These are phyloP conservation scores for Sporormia fimetaria DNA, from an alignment of 495 filamentous ascomycete species.

Conservation along the genomic window DNA sequence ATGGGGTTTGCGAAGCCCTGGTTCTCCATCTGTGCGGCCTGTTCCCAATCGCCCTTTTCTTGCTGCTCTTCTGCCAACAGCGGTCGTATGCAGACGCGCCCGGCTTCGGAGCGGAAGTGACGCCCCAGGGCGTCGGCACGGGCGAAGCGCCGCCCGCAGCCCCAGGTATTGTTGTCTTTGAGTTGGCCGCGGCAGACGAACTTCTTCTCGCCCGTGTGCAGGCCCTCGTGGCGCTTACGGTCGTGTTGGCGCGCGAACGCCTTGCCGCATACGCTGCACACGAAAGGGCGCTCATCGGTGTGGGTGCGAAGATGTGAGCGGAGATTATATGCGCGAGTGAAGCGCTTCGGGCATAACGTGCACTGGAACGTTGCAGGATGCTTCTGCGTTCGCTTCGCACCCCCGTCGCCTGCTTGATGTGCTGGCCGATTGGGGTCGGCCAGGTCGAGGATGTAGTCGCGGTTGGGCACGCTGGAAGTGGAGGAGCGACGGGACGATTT, in stretches of 20 bases:
- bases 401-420: slow-evolving; percentile 37
- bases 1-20: slow-evolving; percentile 16
- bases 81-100: slow-evolving; percentile 90
- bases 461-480: slow-evolving; percentile 68
- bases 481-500: slow-evolving; percentile 60
- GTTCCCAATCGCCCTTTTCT: slow-evolving; percentile 38
- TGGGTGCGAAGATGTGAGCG: slow-evolving; percentile 37
- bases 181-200: slow-evolving; percentile 91
- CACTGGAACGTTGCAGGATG: slow-evolving; percentile 54
- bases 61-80: slow-evolving; percentile 70
- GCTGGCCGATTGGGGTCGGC: slow-evolving; percentile 77
- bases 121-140: slow-evolving; percentile 89
- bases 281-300: slow-evolving; percentile 37
- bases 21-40: slow-evolving; percentile 1
- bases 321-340: slow-evolving; percentile 42
- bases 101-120: slow-evolving; percentile 95
- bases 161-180: slow-evolving; percentile 73
- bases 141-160: slow-evolving; percentile 85
- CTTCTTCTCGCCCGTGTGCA: slow-evolving; percentile 47
- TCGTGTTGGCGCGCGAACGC: slow-evolving; percentile 45
- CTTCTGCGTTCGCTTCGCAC: slow-evolving; percentile 69
- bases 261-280: slow-evolving; percentile 75
- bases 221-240: slow-evolving; percentile 36
- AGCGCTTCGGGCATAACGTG: slow-evolving; percentile 37
- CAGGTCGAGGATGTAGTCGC: slow-evolving; percentile 85